These are phyloP conservation scores for Ophiostoma ulmi DNA, from an alignment of 2,329 filamentous ascomycete genomes.

Conservation along the genomic window DNA sequence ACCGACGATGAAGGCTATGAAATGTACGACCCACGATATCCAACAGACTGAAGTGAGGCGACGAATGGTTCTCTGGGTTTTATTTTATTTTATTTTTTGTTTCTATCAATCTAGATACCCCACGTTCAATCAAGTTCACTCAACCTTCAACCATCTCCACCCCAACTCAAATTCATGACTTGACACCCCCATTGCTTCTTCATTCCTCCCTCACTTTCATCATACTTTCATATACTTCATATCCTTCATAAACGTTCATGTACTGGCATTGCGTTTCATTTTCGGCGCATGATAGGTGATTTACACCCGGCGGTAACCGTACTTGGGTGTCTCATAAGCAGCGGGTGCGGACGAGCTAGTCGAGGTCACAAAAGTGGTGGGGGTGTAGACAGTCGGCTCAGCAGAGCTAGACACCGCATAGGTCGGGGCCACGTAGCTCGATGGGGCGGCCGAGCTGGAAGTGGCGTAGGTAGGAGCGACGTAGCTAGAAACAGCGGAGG, in stretches of 20 bases:
- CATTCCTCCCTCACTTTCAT: background rate
- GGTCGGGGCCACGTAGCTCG: background rate
- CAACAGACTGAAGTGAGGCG: conserved; percentile 49
- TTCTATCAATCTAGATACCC: background rate
- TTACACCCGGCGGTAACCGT: background rate
- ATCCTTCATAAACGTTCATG: background rate
- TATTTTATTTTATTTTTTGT: background rate
- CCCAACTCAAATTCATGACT: too few relatives aligned
- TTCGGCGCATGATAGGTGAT: background rate
- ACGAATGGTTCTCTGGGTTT: background rate
- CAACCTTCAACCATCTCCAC: background rate
- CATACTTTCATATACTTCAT: background rate
- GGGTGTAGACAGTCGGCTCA: background rate
- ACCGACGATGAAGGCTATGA: conserved; percentile 68
- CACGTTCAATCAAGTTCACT: background rate
- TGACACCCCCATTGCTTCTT: background rate
- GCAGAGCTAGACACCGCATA: background rate
- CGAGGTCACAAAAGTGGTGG: background rate
- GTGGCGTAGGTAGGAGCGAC: background rate
- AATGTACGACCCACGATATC: conserved; percentile 57
- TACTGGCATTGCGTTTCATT: background rate
- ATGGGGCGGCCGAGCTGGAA: background rate
- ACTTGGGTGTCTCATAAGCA: background rate
- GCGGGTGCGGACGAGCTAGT: background rate
- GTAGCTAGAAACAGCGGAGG: background rate